These are phyloP conservation scores for Verticillium dahliae DNA, from an alignment of 2,329 filamentous ascomycete genomes.

Conservation along the genomic window DNA sequence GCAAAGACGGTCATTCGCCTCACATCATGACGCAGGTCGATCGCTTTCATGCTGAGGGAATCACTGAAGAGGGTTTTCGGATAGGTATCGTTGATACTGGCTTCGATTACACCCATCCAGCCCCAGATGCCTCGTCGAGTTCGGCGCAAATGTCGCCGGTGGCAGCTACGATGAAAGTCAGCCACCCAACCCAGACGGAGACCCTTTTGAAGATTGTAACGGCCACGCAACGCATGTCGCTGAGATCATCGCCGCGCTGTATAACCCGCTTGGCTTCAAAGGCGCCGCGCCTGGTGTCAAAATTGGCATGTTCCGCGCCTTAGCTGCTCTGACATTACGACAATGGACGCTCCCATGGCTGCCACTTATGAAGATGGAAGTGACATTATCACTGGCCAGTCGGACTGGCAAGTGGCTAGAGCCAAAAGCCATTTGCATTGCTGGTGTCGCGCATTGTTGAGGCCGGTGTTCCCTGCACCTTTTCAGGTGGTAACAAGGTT, in stretches of 20 bases:
- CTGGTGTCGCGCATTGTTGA: conserved; percentile 45
- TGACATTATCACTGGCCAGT: conserved; percentile 50
- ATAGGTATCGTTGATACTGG: conserved; percentile 45
- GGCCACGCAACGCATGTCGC: conserved; percentile 39
- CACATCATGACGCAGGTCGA: conserved; percentile 52
- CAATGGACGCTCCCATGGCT: conserved; percentile 29
- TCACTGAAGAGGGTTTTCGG: conserved; percentile 43
- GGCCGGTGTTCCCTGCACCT: conserved; percentile 44
- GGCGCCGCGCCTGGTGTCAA: conserved; percentile 31
- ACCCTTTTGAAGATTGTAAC: conserved; percentile 29
- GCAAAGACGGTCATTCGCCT: conserved; percentile 34
- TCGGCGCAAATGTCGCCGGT: conserved; percentile 36
- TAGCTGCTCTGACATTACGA: conserved; percentile 21
- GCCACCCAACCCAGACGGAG: conserved; percentile 24
- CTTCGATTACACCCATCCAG: conserved; percentile 37
- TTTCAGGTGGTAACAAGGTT: conserved; percentile 46
- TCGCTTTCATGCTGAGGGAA: conserved; percentile 39
- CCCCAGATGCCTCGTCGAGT: conserved; percentile 35
- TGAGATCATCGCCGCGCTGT: conserved; percentile 36
- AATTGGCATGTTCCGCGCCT: conserved; percentile 30
- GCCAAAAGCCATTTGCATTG: conserved; percentile 42
- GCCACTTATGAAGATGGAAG: conserved; percentile 30
- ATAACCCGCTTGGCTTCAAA: conserved; percentile 26
- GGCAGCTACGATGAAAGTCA: conserved; percentile 22
- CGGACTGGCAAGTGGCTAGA: conserved; percentile 42